These are phyloP conservation scores for Eucalyptus cladocalyx DNA, from an alignment of 345 rosid genomes.

Conservation along the genomic window DNA sequence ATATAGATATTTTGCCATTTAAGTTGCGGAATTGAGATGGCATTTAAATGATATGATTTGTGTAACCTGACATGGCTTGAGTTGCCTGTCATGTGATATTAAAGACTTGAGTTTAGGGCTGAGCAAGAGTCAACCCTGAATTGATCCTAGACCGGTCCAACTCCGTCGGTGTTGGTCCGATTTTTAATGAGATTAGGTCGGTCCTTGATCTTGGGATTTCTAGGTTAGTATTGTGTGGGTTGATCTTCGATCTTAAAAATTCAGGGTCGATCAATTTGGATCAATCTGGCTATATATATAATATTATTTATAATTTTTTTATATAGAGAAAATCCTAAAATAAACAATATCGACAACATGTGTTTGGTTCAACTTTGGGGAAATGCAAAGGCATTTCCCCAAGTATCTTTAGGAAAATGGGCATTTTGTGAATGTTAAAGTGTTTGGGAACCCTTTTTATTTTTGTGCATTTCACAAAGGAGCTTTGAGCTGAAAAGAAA, in stretches of 20 bases:
- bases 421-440: too few species aligned
- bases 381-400: too few species aligned
- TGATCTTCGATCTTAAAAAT: fast-evolving
- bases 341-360: fast-evolving
- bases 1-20: neutral
- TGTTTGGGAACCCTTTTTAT: too few species aligned
- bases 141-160: fast-evolving
- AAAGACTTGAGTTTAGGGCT: neutral
- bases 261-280: fast-evolving
- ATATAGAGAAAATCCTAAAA: too few species aligned
- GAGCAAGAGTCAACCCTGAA: fast-evolving
- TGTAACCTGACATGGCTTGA: neutral
- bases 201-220: fast-evolving
- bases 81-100: neutral
- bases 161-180: fast-evolving
- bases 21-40: neutral
- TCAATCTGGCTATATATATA: too few species aligned
- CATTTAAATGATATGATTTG: neutral
- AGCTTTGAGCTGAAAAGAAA: too few species aligned
- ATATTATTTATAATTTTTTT: too few species aligned
- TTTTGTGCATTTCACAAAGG: too few species aligned
- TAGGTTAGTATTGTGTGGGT: fast-evolving
- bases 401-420: too few species aligned
- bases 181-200: fast-evolving
- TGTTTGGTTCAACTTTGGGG: too few species aligned